Conservation (phyloP, 2,329 filamentous ascomycete genomes). For the Pseudogymnoascus verrucosus region DNA sequence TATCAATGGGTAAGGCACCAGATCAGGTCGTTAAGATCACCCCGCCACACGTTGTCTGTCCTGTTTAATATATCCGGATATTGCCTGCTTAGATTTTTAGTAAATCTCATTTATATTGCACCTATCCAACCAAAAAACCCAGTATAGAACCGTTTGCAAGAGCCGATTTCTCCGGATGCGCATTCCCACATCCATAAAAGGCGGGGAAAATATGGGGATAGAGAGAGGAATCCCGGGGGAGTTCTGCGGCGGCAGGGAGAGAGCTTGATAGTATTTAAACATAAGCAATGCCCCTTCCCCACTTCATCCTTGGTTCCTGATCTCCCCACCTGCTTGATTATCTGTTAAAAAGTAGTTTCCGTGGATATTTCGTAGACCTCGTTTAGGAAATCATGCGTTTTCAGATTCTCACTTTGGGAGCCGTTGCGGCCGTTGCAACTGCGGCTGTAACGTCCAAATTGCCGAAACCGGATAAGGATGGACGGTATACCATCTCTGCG, state of each 20-base stretch:
- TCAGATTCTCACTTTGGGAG: constrained; percentile 12
- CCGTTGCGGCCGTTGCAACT: constrained; percentile 4
- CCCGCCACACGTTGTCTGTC: background rate
- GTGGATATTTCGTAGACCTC: background rate
- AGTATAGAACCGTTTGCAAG: background rate
- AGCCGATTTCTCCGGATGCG: constrained; percentile 1
- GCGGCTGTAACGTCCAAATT: background rate
- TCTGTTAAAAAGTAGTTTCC: background rate
- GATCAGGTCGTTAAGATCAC: background rate
- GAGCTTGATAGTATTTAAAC: background rate
- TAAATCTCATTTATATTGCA: constrained; percentile 1
- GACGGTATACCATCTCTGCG: background rate
- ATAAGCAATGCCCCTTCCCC: background rate
- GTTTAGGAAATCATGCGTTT: background rate
- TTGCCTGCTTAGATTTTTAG: background rate
- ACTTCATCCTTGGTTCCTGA: background rate
- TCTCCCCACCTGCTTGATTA: background rate
- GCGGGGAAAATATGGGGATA: background rate
- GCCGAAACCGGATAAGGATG: constrained; percentile 3
- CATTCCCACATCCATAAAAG: background rate
- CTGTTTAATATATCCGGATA: background rate
- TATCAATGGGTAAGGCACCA: background rate
- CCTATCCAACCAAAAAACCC: background rate
- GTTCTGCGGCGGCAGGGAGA: background rate
- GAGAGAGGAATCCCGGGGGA: background rate